These are phyloP conservation scores for Diaporthe destruens DNA, from an alignment of 2,329 filamentous ascomycete species.

Conservation along the genomic window DNA sequence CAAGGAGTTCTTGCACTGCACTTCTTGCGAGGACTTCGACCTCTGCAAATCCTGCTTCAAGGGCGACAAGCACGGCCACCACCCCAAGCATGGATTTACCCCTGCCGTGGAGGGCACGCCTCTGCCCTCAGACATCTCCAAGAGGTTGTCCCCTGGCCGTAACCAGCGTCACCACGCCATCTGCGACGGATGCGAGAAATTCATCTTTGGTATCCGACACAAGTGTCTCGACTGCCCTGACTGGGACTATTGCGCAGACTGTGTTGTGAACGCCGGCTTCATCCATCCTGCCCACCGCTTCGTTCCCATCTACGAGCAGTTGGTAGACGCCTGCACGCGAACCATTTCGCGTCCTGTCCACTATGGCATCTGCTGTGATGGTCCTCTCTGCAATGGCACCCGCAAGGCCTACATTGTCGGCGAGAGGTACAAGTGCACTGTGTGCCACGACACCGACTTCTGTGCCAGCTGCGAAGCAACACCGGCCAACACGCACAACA, in stretches of 20 bases:
- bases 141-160: conserved; percentile 82
- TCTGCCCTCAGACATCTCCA: conserved; percentile 71
- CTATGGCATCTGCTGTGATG: conserved; percentile 92
- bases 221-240: conserved; percentile 98
- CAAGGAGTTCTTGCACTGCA: conserved; percentile 86
- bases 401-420: conserved; percentile 81
- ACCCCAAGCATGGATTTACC: conserved; percentile 86
- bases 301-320: conserved; percentile 82
- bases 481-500: conserved; percentile 88
- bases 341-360: conserved; percentile 68
- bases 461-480: conserved; percentile 93
- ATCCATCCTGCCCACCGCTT: conserved; percentile 90
- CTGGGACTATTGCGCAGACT: conserved; percentile 92
- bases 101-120: conserved; percentile 74
- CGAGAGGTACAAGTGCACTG: conserved; percentile 94
- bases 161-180: conserved; percentile 87
- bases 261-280: conserved; percentile 74
- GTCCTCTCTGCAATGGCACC: conserved; percentile 80
- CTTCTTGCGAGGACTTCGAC: conserved; percentile 88
- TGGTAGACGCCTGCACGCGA: conserved; percentile 53
- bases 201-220: conserved; percentile 89
- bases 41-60: conserved; percentile 87
- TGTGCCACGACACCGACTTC: conserved; percentile 95
- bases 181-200: conserved; percentile 93
- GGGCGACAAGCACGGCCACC: conserved; percentile 85